These are phyloP conservation scores for Sclerotinia spermophila DNA, from an alignment of 2,329 filamentous ascomycete genomes.

Conservation along the genomic window DNA sequence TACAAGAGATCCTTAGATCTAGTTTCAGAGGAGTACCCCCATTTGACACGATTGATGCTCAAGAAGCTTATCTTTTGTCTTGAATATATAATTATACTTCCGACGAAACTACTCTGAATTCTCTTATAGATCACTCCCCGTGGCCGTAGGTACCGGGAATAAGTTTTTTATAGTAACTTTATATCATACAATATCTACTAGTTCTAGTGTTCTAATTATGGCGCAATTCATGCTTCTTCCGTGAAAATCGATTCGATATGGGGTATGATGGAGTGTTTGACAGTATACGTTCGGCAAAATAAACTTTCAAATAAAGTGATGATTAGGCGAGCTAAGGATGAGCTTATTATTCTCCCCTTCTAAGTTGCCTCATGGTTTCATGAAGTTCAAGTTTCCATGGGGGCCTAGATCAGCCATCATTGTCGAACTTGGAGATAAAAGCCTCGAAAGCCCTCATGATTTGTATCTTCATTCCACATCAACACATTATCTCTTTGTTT, in stretches of 20 bases:
- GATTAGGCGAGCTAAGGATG: constrained; percentile 33
- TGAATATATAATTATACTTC: background rate
- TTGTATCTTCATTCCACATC: constrained; percentile 19
- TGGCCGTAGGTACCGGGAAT: background rate
- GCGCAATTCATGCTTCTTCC: background rate
- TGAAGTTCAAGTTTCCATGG: background rate
- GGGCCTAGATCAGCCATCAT: background rate
- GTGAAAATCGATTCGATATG: background rate
- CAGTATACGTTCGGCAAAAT: background rate
- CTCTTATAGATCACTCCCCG: background rate
- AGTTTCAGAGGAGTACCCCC: background rate
- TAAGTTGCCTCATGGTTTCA: constrained; percentile 19
- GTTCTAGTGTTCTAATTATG: background rate
- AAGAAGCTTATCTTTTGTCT: background rate
- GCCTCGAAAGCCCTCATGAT: background rate
- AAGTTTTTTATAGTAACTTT: background rate
- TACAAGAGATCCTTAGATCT: background rate
- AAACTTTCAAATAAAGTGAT: constrained; percentile 15
- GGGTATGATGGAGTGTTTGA: background rate
- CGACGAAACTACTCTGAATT: background rate
- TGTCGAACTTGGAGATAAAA: constrained; percentile 6
- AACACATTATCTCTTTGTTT: constrained; percentile 26
- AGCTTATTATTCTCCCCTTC: constrained; percentile 20
- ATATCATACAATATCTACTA: background rate
- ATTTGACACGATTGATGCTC: constrained; percentile 3